Percentiles rank a stretch among this genome's conserved stretches.
Evolutionary conservation across 2,329 filamentous ascomycete genomes (phyloP).

Genomic region (Arthrobotrys pseudoclavata): DNA sequence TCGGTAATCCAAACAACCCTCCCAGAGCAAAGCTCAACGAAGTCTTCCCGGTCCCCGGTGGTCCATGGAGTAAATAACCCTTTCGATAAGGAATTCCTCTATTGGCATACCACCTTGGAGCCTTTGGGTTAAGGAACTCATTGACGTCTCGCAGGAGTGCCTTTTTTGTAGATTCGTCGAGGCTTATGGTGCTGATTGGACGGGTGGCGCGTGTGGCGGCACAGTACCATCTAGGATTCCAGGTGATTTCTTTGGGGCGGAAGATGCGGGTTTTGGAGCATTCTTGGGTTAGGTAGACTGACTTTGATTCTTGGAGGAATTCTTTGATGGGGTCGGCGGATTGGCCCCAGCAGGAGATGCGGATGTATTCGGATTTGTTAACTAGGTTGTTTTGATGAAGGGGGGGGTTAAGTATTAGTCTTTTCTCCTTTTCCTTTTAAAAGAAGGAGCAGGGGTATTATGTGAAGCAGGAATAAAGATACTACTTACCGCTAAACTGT

Average conservation of each 20-base stretch:
- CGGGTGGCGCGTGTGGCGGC: constrained; percentile 73
- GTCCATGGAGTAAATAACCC: constrained; percentile 67
- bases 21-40: constrained; percentile 66
- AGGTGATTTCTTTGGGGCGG: constrained; percentile 61
- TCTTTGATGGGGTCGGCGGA: constrained; percentile 63
- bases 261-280: constrained; percentile 65
- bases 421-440: not conserved
- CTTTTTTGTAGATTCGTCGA: constrained; percentile 61
- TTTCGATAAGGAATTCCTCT: constrained; percentile 64
- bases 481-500: constrained; percentile 50
- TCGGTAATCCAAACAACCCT: constrained; percentile 65
- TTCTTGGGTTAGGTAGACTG: constrained; percentile 64
- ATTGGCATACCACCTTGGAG: constrained; percentile 64
- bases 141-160: constrained; percentile 64
- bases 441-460: not conserved
- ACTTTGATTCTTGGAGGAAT: constrained; percentile 64
- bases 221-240: constrained; percentile 70
- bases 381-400: constrained; percentile 36
- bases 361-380: constrained; percentile 62
- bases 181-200: constrained; percentile 73
- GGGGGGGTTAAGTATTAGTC: not conserved
- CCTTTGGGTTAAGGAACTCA: constrained; percentile 65
- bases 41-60: constrained; percentile 67
- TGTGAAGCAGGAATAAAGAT: not conserved
- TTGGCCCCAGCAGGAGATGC: constrained; percentile 62